Conservation (phyloP, 768 basidiomycete genomes). For the Phanerochaete carnosa region DNA sequence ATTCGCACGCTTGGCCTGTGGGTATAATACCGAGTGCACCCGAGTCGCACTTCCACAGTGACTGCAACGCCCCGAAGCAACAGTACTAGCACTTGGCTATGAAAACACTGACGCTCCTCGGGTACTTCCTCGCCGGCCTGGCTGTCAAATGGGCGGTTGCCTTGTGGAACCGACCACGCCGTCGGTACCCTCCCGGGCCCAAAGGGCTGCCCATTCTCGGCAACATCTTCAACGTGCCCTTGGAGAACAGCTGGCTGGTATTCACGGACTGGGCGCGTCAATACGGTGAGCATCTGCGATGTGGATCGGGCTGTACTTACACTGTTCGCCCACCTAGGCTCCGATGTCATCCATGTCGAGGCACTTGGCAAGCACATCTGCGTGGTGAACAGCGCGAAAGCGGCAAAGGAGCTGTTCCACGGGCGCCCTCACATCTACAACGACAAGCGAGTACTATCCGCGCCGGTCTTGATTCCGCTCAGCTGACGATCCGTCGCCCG, state of each 20-base stretch:
- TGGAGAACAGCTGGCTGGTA: constrained; percentile 13
- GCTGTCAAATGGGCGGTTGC: too few species aligned
- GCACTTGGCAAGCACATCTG: constrained; percentile 14
- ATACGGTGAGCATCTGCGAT: constrained; percentile 18
- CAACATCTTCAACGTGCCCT: constrained; percentile 30
- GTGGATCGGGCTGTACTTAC: not conserved
- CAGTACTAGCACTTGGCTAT: too few species aligned
- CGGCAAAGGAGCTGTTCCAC: constrained; percentile 23
- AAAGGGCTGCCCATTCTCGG: constrained; percentile 30
- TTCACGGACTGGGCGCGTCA: constrained; percentile 22
- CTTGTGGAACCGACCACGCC: not conserved
- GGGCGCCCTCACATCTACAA: constrained; percentile 24
- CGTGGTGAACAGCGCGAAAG: constrained; percentile 19
- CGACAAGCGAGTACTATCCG: constrained; percentile 13
- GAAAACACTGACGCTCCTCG: too few species aligned
- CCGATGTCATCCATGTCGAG: constrained; percentile 15
- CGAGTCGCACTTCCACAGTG: too few species aligned
- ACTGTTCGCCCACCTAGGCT: not conserved
- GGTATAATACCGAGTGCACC: too few species aligned
- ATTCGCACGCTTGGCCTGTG: too few species aligned
- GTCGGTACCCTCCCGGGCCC: constrained; percentile 29
- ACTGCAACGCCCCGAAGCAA: too few species aligned
- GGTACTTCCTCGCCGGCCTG: too few species aligned
- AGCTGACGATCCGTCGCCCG: too few species aligned
- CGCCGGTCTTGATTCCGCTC: too few species aligned